phyloP scores from a whole-genome alignment of 495 filamentous ascomycete genomes.

The Aspergillus cavernicola region DNA sequence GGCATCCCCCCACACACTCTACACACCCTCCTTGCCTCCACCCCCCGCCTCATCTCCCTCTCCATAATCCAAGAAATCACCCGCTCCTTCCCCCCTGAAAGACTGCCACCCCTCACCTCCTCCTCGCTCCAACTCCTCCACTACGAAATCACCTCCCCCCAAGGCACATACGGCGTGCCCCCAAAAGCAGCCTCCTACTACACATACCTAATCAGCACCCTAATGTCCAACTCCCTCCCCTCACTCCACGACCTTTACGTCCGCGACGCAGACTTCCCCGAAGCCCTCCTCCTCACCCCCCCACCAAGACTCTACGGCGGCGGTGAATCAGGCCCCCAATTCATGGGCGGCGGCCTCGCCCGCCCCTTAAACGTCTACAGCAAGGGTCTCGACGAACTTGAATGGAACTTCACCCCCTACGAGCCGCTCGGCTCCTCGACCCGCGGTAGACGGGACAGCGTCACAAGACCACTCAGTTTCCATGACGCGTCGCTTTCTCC shows the following conservation, averaged over 20 bases:
- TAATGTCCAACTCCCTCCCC: constrained; percentile 72
- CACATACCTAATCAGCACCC: constrained; percentile 74
- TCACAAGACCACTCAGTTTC: constrained; percentile 53
- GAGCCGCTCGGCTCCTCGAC: constrained; percentile 36
- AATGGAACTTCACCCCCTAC: constrained; percentile 75
- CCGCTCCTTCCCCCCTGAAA: constrained; percentile 58
- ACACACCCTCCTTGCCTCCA: constrained; percentile 58
- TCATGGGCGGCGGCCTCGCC: constrained; percentile 43
- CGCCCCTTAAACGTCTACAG: constrained; percentile 77
- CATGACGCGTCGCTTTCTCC: too few species aligned
- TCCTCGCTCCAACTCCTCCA: constrained; percentile 64
- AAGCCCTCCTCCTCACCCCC: constrained; percentile 64
- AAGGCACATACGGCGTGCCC: constrained; percentile 50
- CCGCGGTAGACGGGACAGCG: constrained; percentile 29
- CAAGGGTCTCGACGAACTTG: constrained; percentile 78
- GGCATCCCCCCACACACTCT: constrained; percentile 62
- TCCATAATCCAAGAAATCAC: constrained; percentile 63
- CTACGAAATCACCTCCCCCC: constrained; percentile 71
- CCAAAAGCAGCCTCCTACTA: constrained; percentile 71
- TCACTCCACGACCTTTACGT: constrained; percentile 75
- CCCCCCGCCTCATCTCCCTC: constrained; percentile 60
- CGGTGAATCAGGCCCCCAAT: constrained; percentile 30
- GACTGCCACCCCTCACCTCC: constrained; percentile 62
- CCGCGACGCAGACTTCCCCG: constrained; percentile 74
- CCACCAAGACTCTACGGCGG: constrained; percentile 43